Evolutionary conservation across 306 rosid species (phyloP), one percentile per base, ranked within the genome.

Genomic region (Gillenia trifoliata): DNA sequence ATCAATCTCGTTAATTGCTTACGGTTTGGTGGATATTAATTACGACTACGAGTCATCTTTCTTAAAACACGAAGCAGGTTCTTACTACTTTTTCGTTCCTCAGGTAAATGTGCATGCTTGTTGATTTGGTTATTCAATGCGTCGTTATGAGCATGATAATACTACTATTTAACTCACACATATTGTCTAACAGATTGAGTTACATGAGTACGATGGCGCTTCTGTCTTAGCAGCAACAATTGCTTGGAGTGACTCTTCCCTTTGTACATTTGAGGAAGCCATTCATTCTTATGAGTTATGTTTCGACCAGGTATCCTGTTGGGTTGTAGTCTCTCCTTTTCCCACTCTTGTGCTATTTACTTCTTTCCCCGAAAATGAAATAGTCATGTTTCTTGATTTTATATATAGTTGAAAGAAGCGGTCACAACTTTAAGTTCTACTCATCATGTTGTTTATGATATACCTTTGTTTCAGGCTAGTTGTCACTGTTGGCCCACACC

Each of bases 201-300:
- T 94, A 79, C 84, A 86, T 75, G 98, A 91, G 88, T 78, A 83
- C 79, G 95, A 91, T 63, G 81, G 82, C 5, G 34, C 83, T 86
- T 94, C 98, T 78, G 64, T 88, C 74, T 78, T 94, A 81, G 86
- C 93, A 40, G 92, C 84, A 85, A 87, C 94, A 71, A 86, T 94
- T 75, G 91, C 90, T 56, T 94, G 98, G 98, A 85, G 83, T 78
- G 85, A 86, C 47, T 86, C 84, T 85, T 83, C 88, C 72, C 81
- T 62, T 81, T 84, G 82, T 50, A 86, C 91, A 68, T 89, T 89
- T 69, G 83, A 78, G 72, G 91, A 94, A 74, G 90, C 94, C 43
- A 62, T 86, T 77, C 55, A 71, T 76, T 88, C 86, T 50, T 89
- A 84, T 43, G 88, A 87, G 60, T 66, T 75, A 81, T 86, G 89